These are phyloP conservation scores for Nadsonia commutata DNA, from an alignment of 1,139 yeast species.

Conservation along the genomic window DNA sequence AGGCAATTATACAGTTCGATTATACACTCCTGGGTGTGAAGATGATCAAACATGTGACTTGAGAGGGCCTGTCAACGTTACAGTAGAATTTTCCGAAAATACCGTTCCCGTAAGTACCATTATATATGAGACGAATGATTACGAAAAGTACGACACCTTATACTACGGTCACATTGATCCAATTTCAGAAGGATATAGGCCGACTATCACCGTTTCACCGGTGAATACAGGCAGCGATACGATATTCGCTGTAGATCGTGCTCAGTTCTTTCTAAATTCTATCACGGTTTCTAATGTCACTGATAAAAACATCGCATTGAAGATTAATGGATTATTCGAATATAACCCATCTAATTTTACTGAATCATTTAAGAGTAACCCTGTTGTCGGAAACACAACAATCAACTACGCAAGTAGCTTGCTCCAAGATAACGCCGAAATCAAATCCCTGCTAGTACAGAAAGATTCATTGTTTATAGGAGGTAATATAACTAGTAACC, in stretches of 20 bases:
- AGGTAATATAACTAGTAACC: constrained; percentile 37
- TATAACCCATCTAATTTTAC: constrained; percentile 62
- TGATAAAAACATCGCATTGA: constrained; percentile 19
- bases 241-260: constrained; percentile 58
- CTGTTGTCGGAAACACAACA: constrained; percentile 52
- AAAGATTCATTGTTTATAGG: constrained; percentile 26
- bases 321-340: constrained; percentile 66
- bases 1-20: constrained; percentile 58
- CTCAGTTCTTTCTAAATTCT: constrained; percentile 31
- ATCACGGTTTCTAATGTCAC: background rate
- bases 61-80: constrained; percentile 69
- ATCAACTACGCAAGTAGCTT: constrained; percentile 27
- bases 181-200: constrained; percentile 16
- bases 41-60: constrained; percentile 50
- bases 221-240: constrained; percentile 28
- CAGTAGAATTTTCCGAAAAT: constrained; percentile 34
- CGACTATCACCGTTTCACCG: constrained; percentile 24
- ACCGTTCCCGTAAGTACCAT: constrained; percentile 28
- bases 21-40: constrained; percentile 81
- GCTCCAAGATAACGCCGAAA: constrained; percentile 24
- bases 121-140: constrained; percentile 67
- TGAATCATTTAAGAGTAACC: constrained; percentile 13
- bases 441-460: constrained; percentile 23
- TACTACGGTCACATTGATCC: constrained; percentile 54
- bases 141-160: constrained; percentile 66